Evolutionary conservation across 129 eudicot species (phyloP).

Genomic region (Tagetes patula): DNA sequence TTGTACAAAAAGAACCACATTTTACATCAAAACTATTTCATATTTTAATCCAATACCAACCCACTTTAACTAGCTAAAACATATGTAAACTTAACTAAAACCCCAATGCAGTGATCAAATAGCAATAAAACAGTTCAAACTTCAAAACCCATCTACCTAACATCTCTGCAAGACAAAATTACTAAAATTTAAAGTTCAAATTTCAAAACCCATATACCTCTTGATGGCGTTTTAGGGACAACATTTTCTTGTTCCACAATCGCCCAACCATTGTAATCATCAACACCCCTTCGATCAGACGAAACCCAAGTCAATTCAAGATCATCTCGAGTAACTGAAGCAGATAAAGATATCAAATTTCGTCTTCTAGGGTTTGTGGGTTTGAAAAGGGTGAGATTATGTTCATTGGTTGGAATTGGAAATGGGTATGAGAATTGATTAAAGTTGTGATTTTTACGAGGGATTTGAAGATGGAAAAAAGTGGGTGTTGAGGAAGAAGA

Average conservation of each 20-base stretch:
- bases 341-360: slow-evolving; percentile 31
- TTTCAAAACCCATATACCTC: slow-evolving; percentile 36
- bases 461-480: slow-evolving; percentile 36
- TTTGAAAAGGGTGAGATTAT: slow-evolving; percentile 1
- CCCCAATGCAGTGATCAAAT: not conserved
- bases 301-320: slow-evolving; percentile 49
- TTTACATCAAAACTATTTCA: not conserved
- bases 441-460: slow-evolving; percentile 34
- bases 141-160: not conserved
- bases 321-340: slow-evolving; percentile 43
- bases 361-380: slow-evolving; percentile 37
- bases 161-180: not conserved
- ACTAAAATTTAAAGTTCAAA: not conserved
- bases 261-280: slow-evolving; percentile 81
- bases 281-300: slow-evolving; percentile 33
- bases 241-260: slow-evolving; percentile 36
- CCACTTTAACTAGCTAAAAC: not conserved
- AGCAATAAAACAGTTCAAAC: not conserved
- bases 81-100: not conserved
- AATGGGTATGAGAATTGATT: slow-evolving; percentile 23
- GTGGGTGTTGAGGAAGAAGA: slow-evolving; percentile 38
- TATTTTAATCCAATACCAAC: not conserved
- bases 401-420: slow-evolving; percentile 27
- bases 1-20: not conserved
- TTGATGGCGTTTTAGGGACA: slow-evolving; percentile 24